phyloP scores from a whole-genome alignment of 2,329 filamentous ascomycete genomes.

The Neofusicoccum kwambonambiense region DNA sequence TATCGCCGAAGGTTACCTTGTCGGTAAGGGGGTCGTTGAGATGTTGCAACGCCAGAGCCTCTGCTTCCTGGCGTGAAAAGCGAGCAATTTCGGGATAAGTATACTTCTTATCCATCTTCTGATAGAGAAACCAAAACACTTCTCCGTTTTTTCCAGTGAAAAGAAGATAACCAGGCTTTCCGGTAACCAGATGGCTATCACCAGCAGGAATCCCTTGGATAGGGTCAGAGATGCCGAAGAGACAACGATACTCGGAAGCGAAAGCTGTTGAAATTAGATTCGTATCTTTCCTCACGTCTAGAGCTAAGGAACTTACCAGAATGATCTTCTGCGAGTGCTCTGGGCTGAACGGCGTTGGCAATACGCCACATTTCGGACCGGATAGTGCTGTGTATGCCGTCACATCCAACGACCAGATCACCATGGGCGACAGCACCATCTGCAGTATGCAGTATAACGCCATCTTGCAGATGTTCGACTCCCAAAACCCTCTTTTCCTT shows the following conservation, averaged over 20 bases:
- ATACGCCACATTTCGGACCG: constrained; percentile 26
- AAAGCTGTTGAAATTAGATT: neutral
- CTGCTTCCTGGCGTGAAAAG: constrained; percentile 33
- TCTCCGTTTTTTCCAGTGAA: constrained; percentile 22
- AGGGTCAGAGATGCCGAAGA: neutral
- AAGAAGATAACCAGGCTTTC: constrained; percentile 21
- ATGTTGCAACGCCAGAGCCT: constrained; percentile 27
- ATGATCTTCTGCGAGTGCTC: constrained; percentile 12
- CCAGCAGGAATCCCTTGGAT: neutral
- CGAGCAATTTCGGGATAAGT: constrained; percentile 24
- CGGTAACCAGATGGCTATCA: neutral
- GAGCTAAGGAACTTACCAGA: constrained; percentile 16
- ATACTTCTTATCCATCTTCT: constrained; percentile 28
- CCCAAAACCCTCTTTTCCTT: constrained; percentile 21
- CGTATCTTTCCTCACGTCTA: neutral
- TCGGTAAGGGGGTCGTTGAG: constrained; percentile 29
- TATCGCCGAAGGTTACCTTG: constrained; percentile 32
- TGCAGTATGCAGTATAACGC: constrained; percentile 21
- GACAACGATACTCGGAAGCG: neutral
- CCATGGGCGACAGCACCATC: constrained; percentile 24
- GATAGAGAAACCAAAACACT: constrained; percentile 27
- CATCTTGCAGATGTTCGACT: constrained; percentile 14
- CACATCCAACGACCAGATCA: constrained; percentile 28
- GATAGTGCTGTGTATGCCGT: constrained; percentile 27
- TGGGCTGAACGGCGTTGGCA: constrained; percentile 12